Base-by-base conservation (phyloP, 2,329 filamentous ascomycete species). In the Blumeria graminis region DNA sequence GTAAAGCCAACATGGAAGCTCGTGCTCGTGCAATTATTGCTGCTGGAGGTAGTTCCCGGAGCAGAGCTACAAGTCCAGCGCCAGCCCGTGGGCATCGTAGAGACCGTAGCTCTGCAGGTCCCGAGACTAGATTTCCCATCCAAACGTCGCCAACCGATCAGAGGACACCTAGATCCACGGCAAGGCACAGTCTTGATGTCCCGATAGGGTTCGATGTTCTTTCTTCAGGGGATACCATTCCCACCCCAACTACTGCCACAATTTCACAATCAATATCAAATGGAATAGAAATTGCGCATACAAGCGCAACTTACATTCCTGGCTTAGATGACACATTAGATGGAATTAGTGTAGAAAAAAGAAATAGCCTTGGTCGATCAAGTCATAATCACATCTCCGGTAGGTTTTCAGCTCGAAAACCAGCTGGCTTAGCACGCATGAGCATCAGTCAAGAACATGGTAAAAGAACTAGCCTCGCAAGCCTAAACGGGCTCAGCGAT, bases 1-100 rank as follows among this genome's bases (percentile, higher is more conserved):
- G 92, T 58, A 86, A 88, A 65, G 86, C 86, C 48, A 82, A 94
- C 62, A 90, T 94, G 80, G 90, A 96, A 69, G 92, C 94, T 67
- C 81, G 92, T 55, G 86, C 87, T 67, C 81, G 86, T 59, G 86
- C 87, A 55, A 76, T 90, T 59, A 80, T 92, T 51, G 78, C 63
- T 38, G 65, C 65, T 16, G 62, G 60, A 28, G 62, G 63, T 41
- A 74, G 75, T 16, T 70, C 79, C 73, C 79, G 86, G 55, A 82
- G 80, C 65, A 80, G 88, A 54, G 85, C 81, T 34, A 82, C 78
- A 28, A 88, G 83, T 60, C 88, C 88, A 7, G 81, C 76, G 5
- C 80, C 80, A 32, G 74, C 77, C 60, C 68, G 65, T 39, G 72
- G 73, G 41, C 86, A 93, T 66, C 77, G 86, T 57, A 81, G 89